phyloP scores from a whole-genome alignment of 495 filamentous ascomycete species.

The Aspergillus ellipticus region DNA sequence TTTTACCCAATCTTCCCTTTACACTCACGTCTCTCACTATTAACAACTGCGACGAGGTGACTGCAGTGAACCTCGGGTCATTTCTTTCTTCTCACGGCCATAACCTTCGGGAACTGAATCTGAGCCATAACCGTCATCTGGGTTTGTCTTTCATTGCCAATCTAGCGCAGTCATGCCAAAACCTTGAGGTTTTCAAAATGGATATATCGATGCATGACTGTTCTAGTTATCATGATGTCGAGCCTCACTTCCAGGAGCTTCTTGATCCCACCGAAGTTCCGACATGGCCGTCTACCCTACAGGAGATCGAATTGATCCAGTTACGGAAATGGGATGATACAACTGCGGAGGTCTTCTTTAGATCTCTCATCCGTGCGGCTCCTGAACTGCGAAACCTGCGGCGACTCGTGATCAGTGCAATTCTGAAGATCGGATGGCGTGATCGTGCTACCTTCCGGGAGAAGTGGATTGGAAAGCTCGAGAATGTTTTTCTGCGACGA shows the following conservation, averaged over 20 bases:
- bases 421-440: constrained; percentile 72
- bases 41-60: constrained; percentile 69
- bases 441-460: constrained; percentile 70
- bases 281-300: constrained; percentile 68
- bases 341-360: constrained; percentile 70
- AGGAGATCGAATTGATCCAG: constrained; percentile 66
- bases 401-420: constrained; percentile 63
- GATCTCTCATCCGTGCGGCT: constrained; percentile 67
- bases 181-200: constrained; percentile 64
- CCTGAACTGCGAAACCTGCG: constrained; percentile 59
- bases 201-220: constrained; percentile 65
- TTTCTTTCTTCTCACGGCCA: constrained; percentile 63
- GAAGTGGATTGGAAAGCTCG: constrained; percentile 63
- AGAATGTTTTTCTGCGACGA: constrained; percentile 60
- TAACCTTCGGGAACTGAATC: constrained; percentile 56
- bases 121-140: constrained; percentile 76
- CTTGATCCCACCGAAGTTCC: constrained; percentile 59
- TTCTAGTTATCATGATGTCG: constrained; percentile 60
- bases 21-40: constrained; percentile 62
- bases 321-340: constrained; percentile 65
- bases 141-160: constrained; percentile 63
- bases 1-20: constrained; percentile 60
- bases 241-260: constrained; percentile 65
- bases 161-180: constrained; percentile 60
- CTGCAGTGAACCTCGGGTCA: constrained; percentile 49